Evolutionary conservation across 495 filamentous ascomycete genomes (phyloP).

Genomic region (Penicillium lividum): DNA sequence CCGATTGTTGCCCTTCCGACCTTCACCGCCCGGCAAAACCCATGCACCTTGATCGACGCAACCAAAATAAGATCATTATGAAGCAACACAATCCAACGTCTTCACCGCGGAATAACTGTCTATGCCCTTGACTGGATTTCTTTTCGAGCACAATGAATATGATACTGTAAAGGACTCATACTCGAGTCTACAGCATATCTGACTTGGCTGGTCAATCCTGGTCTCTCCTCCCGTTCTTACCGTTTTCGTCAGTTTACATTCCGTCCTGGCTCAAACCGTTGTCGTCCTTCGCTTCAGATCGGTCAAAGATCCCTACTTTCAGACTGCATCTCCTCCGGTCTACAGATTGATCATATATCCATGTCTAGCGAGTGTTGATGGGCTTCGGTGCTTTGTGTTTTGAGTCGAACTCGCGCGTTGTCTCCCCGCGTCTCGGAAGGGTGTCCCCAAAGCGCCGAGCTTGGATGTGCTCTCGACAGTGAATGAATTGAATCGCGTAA

Average conservation of each 20-base stretch:
- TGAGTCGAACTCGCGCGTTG: constrained; percentile 30
- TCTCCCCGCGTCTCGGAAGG: constrained; percentile 26
- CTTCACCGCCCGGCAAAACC: constrained; percentile 32
- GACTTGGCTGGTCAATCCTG: constrained; percentile 6
- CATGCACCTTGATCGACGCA: constrained; percentile 18
- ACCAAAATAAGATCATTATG: constrained; percentile 27
- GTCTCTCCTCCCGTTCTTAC: constrained; percentile 17
- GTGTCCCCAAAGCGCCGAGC: constrained; percentile 6
- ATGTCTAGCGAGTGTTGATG: constrained; percentile 21
- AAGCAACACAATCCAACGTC: constrained; percentile 6
- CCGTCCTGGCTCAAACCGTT: constrained; percentile 12
- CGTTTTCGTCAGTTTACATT: constrained; percentile 33
- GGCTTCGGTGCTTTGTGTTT: constrained; percentile 18
- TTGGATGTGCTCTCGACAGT: constrained; percentile 9
- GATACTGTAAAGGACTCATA: constrained; percentile 11
- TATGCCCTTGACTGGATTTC: constrained; percentile 4
- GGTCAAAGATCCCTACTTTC: constrained; percentile 6
- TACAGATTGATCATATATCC: not conserved
- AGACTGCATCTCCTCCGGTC: constrained; percentile 1
- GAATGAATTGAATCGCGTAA: constrained; percentile 14
- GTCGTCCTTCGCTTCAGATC: constrained; percentile 16
- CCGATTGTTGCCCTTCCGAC: constrained; percentile 33
- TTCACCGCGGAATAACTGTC: constrained; percentile 4
- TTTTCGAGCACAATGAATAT: constrained; percentile 14
- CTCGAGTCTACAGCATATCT: constrained; percentile 16